Evolutionary conservation across 352 stramenopile genomes (phyloP), one percentile per base, ranked within the genome.

Genomic region (Pythium utonaiense): DNA sequence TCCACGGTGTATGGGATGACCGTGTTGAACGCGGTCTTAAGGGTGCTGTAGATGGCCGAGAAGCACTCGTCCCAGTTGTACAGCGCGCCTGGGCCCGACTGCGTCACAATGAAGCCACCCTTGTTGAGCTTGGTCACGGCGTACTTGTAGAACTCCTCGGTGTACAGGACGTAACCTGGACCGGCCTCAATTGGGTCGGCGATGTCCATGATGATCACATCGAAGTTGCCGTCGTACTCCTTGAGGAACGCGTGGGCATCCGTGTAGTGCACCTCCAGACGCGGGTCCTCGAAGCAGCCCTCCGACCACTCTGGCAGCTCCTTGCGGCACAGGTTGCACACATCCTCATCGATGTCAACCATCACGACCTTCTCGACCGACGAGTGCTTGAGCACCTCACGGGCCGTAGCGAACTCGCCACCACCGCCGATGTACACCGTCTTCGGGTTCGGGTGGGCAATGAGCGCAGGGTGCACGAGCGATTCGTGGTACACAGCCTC

Each of bases 161-260:
- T 87, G 70, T 88, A 89, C 6, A 91, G 73, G 66, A 91, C 81
- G 70, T 97, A 96, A 21, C 91, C 94, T 25, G 94, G 96, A 41
- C 96, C 96, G 31, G 92, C 94, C 71, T 98, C 93, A 55, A 98
- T 96, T 41, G 89, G 88, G 73, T 97, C 89, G 25, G 86, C 89
- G 60, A 98, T 98, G 71, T 98, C 96, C 86, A 98, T 97, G 74
- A 98, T 96, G 60, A 98, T 96, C 14, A 98, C 89, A 68, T 99
- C 95, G 60, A 93, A 89, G 31, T 73, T 86, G 64, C 75, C 77
- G 28, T 86, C 78, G 67, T 91, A 88, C 64, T 88, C 60, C 67
- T 91, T 89, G 45, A 98, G 75, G 64, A 96, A 97, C 40, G 81
- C 75, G 60, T 96, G 84, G 5, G 91, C 91, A 75, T 98, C 92